These are phyloP conservation scores for Penicillium sp. DNA, from an alignment of 2,329 filamentous ascomycete genomes.

Conservation along the genomic window DNA sequence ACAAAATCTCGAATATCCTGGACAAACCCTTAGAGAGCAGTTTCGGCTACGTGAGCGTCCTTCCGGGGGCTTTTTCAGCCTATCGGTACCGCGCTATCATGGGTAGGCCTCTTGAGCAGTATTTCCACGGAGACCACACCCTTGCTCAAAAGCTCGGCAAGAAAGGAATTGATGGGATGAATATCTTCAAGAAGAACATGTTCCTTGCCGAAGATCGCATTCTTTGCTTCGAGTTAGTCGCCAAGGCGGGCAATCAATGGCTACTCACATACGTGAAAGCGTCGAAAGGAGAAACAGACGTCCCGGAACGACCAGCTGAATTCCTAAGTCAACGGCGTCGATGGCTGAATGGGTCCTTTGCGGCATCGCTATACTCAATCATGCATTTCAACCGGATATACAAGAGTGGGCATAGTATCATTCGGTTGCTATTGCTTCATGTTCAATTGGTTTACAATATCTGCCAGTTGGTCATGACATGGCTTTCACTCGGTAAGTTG, in stretches of 20 bases:
- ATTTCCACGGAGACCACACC: slow-evolving; percentile 97
- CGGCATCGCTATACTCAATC: slow-evolving; percentile 86
- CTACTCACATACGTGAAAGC: slow-evolving; percentile 96
- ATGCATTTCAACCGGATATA: slow-evolving; percentile 98
- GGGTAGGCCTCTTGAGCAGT: slow-evolving; percentile 90
- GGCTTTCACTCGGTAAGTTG: slow-evolving; percentile 64
- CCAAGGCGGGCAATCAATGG: slow-evolving; percentile 97
- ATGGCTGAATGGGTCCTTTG: slow-evolving; percentile 98
- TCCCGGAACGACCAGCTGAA: slow-evolving; percentile 88
- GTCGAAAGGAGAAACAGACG: slow-evolving; percentile 96
- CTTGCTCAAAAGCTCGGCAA: slow-evolving; percentile 87
- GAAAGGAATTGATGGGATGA: slow-evolving; percentile 98
- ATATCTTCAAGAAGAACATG: slow-evolving; percentile 99
- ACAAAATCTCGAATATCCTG: slow-evolving; percentile 98
- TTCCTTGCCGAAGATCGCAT: slow-evolving; percentile 99
- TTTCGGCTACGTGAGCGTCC: slow-evolving; percentile 92
- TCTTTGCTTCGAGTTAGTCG: slow-evolving; percentile 94
- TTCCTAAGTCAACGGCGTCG: slow-evolving; percentile 94
- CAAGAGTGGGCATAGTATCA: slow-evolving; percentile 88
- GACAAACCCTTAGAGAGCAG: slow-evolving; percentile 94
- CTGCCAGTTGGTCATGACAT: slow-evolving; percentile 78
- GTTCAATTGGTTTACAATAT: slow-evolving; percentile 91
- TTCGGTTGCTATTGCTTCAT: slow-evolving; percentile 97
- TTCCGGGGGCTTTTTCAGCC: slow-evolving; percentile 94
- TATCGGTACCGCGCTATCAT: slow-evolving; percentile 96